These are phyloP conservation scores for Linderniella brevidens DNA, from an alignment of 257 asterid genomes.

Conservation along the genomic window DNA sequence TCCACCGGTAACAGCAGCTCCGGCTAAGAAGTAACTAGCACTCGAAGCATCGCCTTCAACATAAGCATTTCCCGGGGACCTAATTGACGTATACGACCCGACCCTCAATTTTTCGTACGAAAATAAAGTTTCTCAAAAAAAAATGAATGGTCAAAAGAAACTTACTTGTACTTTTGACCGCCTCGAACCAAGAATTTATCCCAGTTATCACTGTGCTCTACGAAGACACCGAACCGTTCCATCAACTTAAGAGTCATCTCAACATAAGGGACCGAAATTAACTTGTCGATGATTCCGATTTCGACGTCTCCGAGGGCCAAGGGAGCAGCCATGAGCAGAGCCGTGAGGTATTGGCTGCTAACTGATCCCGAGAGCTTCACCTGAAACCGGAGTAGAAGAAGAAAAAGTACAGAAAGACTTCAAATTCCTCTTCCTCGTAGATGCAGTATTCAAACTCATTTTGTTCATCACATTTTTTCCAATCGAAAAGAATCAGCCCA, in stretches of 20 bases:
- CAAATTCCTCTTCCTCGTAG: too few species aligned
- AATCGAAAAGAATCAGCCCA: too few species aligned
- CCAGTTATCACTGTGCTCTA: constrained; percentile 78
- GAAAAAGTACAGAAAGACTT: too few species aligned
- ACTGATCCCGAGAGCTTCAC: constrained; percentile 91
- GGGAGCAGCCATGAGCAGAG: constrained; percentile 96
- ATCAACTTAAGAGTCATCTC: constrained; percentile 96
- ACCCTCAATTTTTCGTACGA: not conserved
- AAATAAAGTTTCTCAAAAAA: not conserved
- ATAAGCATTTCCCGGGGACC: constrained; percentile 92
- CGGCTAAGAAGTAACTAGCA: constrained; percentile 98
- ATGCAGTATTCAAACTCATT: too few species aligned
- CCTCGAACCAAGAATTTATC: constrained; percentile 73
- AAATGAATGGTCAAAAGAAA: constrained; percentile 3
- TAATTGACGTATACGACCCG: constrained; percentile 10
- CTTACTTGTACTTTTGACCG: constrained; percentile 94
- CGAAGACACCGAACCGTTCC: constrained; percentile 90
- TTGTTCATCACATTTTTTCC: too few species aligned
- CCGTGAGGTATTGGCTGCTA: constrained; percentile 95
- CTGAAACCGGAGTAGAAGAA: constrained; percentile 24
- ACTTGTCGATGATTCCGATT: constrained; percentile 82
- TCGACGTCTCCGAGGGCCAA: constrained; percentile 82
- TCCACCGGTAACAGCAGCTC: constrained; percentile 97
- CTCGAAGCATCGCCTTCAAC: constrained; percentile 99
- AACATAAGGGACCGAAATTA: constrained; percentile 90